Percentiles rank a stretch among this genome's conserved stretches.
Evolutionary conservation across 257 asterid genomes (phyloP).

Genomic region (Nicotiana benthamiana): DNA sequence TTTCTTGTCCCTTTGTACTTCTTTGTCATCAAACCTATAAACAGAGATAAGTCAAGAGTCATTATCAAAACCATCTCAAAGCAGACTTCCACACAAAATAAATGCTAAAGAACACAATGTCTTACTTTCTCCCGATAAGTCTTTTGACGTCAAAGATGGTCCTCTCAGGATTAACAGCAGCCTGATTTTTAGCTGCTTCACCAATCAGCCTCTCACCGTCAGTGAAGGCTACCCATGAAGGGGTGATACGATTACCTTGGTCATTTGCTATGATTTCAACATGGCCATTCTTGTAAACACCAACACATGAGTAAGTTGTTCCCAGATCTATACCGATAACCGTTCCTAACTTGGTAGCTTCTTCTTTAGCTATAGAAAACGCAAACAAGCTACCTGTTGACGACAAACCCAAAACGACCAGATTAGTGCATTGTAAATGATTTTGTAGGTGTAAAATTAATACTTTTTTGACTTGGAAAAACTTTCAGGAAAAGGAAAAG

Average conservation of each 20-base stretch:
- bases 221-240: slow-evolving; percentile 76
- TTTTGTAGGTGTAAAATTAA: background rate
- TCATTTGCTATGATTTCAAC: slow-evolving; percentile 74
- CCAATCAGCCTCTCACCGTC: slow-evolving; percentile 66
- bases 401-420: background rate
- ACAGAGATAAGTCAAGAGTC: background rate
- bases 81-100: background rate
- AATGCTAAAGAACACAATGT: background rate
- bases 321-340: slow-evolving; percentile 76
- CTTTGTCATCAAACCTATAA: slow-evolving; percentile 61
- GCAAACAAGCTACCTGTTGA: slow-evolving; percentile 47
- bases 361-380: slow-evolving; percentile 46
- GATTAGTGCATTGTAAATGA: background rate
- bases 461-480: background rate
- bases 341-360: slow-evolving; percentile 51
- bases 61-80: slow-evolving; percentile 3
- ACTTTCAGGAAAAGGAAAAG: background rate
- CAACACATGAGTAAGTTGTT: slow-evolving; percentile 76
- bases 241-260: slow-evolving; percentile 76
- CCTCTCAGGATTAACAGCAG: slow-evolving; percentile 65
- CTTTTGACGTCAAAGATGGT: slow-evolving; percentile 74
- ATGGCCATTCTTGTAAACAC: slow-evolving; percentile 67
- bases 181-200: slow-evolving; percentile 76
- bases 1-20: slow-evolving; percentile 67
- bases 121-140: slow-evolving; percentile 71